Evolutionary conservation across 768 basidiomycete species (phyloP), one percentile per base, ranked within the genome.

Genomic region (Serendipita sp.): DNA sequence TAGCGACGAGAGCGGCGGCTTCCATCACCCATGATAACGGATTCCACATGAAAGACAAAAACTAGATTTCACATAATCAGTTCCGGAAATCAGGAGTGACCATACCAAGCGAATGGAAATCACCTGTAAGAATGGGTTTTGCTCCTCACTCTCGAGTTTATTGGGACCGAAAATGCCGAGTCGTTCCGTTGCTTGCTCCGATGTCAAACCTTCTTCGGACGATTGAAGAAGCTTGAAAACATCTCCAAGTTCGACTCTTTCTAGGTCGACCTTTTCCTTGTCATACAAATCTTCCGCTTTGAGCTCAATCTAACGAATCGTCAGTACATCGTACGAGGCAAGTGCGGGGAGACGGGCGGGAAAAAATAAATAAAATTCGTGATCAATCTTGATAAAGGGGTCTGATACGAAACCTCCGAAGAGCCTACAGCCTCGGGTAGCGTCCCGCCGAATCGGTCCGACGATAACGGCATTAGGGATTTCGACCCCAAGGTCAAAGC

Each of bases 21-120:
- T 98, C 95, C 95, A 98, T 98, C 74, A 98, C 95, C 95, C 95
- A 98, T 34, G 95, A 98, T 13, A 98, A 79, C 45, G 95, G 95
- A 77, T 98, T 98, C 95, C 95, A 98, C 95, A 97, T 98, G 82
- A 98, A 98, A 72, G 85, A 84, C 68, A 92, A 76, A 75, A 94
- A 92, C 88, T 90, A 51, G 31, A 64, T 5, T 38, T 38, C 7
- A 38, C 7, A 38, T 7, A 14, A 38, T 38, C 14, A 20, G 45
- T 33, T 28, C n/a, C 3, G 30, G 58, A 33, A 56, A 43, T 3
- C 38, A n/a, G 48, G 5, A n/a, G 3, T 13, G 11, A 45, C n/a
- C 50, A 33, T n/a, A 28, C 56, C 41, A 16, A 44, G 3, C 22
- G 60, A 61, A 60, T 66, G 2, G 22, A 28, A 69, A 72, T 20